Evolutionary conservation across 768 basidiomycete genomes (phyloP), one percentile per base, ranked within the genome.

Genomic region (Tylopilus cervinicoccineus): DNA sequence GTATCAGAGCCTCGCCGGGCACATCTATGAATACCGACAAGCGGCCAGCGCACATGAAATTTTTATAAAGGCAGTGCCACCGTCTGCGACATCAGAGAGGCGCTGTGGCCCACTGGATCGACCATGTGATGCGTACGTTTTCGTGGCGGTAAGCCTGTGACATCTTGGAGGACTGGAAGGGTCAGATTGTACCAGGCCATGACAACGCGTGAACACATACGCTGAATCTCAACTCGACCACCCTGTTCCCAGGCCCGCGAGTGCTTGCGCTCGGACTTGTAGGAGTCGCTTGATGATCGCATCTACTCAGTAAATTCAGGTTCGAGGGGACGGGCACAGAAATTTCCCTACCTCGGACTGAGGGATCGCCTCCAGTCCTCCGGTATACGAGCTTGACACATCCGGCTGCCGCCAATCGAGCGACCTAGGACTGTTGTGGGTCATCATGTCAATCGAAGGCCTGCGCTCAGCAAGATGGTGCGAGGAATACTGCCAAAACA

Each of bases 111-210:
- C 64, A 56, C 80, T 71, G 62, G 65, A 61, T 83, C 72, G 67
- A 83, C 79, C 73, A 83, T 77, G 61, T 83, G 81, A 64, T 84
- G 83, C 19, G 76, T 68, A 46, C 83, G 78, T 67, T 85, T 84
- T 60, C 83, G 74, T 19, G 70, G 62, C 16, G 82, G 80, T 38
- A 81, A 60, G 34, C 70, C 72, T 50, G 77, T 64, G 53, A 81
- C 70, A 54, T 81, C 79, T 68, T 80, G 71, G 40, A 69, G 46
- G 23, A 65, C 65, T 65, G 26, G 20, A 48, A 24, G 39, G 36
- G 47, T 56, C 38, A 55, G 44, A 41, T 49, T 38, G 28, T 43
- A 38, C 42, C 24, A 26, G 29, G 42, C 51, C 52, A 43, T 55
- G 49, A 51, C 48, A 47, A 49, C 52, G 38, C 24, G 26, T 20